Evolutionary conservation across 2,329 filamentous ascomycete genomes (phyloP), one percentile per base, ranked within the genome.

Genomic region (Acephala macrosclerotiorum): DNA sequence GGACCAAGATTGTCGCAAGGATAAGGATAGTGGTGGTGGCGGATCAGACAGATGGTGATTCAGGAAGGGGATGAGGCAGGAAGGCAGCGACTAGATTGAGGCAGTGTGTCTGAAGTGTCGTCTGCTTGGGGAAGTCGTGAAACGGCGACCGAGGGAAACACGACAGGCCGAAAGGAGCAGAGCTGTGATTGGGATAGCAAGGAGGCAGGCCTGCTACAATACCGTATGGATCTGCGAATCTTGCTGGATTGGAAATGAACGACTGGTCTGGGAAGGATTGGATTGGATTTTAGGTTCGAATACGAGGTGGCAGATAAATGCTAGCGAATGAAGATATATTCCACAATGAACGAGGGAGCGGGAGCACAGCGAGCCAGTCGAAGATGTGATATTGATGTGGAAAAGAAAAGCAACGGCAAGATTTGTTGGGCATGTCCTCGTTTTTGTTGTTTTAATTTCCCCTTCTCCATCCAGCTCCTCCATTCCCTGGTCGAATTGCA

Each of bases 31-130:
- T 16, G 11, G 11, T 58, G n/a, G 26, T 33, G 29, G 42, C 35
- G 49, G 57, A 60, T 65, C 62, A 65, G 62, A 65, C 65, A 63
- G 47, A n/a, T 59, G 36, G 55, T 62, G 65, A 65, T 63, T 65
- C 65, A 65, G 45, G 53, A 64, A 58, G 55, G 64, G 20, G 29
- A 33, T 33, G 29, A 33, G 29, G 29, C 25, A 42, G 26, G 20
- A 26, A 58, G 51, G 40, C 29, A 36, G 38, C 20, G 33, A n/a
- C 55, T 57, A 18, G 55, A 57, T 57, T 57, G n/a, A 25, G 33
- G 29, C 29, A 36, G 29, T 53, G 49, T 12, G n/a, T 20, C 9
- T 26, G 36, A 7, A 29, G 55, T 20, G 55, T 38, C 33, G 55
- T 57, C 55, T 57, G 55, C n/a, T 22, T 36, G 29, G 20, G 29